These are phyloP conservation scores for Fusarium cicatricum DNA, from an alignment of 2,329 filamentous ascomycete genomes.

Conservation along the genomic window DNA sequence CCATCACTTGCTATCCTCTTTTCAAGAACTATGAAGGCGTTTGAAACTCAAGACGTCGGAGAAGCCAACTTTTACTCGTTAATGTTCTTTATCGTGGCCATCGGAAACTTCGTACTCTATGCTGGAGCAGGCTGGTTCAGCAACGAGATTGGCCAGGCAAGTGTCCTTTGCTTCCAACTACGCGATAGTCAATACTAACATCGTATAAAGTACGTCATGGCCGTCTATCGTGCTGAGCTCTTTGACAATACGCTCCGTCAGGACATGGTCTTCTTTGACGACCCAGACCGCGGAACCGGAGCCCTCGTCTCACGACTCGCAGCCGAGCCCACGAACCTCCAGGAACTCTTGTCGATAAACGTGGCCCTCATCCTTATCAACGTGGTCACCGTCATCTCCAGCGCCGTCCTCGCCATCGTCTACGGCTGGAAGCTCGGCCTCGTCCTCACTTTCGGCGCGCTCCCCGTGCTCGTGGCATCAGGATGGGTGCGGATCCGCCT, in stretches of 20 bases:
- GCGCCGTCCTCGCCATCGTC: constrained; percentile 55
- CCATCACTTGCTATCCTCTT: constrained; percentile 53
- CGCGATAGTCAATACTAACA: background rate
- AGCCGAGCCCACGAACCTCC: constrained; percentile 55
- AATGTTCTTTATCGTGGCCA: constrained; percentile 65
- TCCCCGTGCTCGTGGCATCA: constrained; percentile 54
- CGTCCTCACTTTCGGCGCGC: constrained; percentile 54
- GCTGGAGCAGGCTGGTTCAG: constrained; percentile 48
- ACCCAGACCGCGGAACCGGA: constrained; percentile 49
- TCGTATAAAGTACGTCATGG: constrained; percentile 42
- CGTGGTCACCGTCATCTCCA: constrained; percentile 55
- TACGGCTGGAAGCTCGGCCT: constrained; percentile 61
- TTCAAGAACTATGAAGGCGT: constrained; percentile 51
- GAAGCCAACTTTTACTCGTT: constrained; percentile 61
- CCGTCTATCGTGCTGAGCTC: constrained; percentile 49
- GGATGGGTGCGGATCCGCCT: constrained; percentile 60
- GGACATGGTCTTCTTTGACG: constrained; percentile 59
- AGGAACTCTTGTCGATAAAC: constrained; percentile 61
- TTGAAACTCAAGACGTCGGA: constrained; percentile 44
- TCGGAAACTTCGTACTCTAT: constrained; percentile 56
- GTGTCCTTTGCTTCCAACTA: background rate
- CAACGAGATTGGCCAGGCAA: constrained; percentile 49
- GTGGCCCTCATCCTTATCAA: constrained; percentile 57
- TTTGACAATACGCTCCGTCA: constrained; percentile 63
- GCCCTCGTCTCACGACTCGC: constrained; percentile 50